Evolutionary conservation across 208 protist species (phyloP), one percentile per base, ranked within the genome.

Genomic region (Trypanosoma avium): DNA sequence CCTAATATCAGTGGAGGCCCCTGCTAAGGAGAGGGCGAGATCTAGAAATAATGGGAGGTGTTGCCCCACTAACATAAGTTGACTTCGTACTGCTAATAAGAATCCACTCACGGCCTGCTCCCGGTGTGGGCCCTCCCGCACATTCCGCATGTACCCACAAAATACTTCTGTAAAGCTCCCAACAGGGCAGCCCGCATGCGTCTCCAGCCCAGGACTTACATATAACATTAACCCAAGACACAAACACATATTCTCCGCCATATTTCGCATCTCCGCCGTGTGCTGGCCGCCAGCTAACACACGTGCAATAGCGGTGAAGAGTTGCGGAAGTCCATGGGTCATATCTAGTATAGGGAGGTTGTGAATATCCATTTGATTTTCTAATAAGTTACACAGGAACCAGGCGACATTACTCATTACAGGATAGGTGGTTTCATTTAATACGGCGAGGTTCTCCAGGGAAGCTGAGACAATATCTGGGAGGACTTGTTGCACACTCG

Each of bases 401-500:
- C 90, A 95, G 26, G 84, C 86, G 13, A 91, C 70, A 57, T 95
- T 93, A 68, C 84, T 90, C 13, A 89, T 70, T 19, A 92, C 79
- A 22, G 45, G 32, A 66, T 79, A 84, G 48, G 43, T 87, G 61
- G 53, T 69, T 50, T 89, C 84, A 43, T 73, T 72, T 1, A 80
- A 50, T 4, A 56, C 33, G 12, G 66, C 57, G 17, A 84, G 61
- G 65, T 91, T 93, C 13, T 64, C 61, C 60, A 92, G 40, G 5
- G 76, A 67, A 10, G 74, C 76, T 30, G 79, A 62, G 38, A 72
- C 72, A 22, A 93, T 73, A 32, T 73, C 58, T 10, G 38, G 47
- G 30, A 95, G 62, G 15, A 62, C 38, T 45, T 52, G 29, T 56
- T 95, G 90, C 52, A 93, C 61, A 42, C 77, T 59, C 26, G 46